A percentile compares a stretch with the other conserved stretches of the same genome.
These are phyloP conservation scores for Paecilomyces dactylethromorphus DNA, from an alignment of 2,329 filamentous ascomycete species.

Conservation along the genomic window DNA sequence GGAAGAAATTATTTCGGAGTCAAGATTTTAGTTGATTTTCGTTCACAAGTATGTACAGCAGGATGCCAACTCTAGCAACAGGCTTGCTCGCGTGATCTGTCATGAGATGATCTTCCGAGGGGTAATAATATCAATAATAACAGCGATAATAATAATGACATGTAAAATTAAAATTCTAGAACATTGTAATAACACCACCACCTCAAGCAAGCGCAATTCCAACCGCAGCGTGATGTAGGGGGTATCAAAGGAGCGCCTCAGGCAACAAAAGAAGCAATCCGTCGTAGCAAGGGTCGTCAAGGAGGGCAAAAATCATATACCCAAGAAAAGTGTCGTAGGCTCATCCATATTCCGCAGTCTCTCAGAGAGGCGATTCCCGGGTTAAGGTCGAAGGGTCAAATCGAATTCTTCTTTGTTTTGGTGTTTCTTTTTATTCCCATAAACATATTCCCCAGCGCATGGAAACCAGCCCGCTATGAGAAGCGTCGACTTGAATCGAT, in stretches of 20 bases:
- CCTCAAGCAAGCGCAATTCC: not conserved
- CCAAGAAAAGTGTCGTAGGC: not conserved
- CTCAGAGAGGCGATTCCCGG: not conserved
- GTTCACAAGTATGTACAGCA: not conserved
- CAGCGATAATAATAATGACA: not conserved
- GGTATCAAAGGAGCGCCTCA: conserved; percentile 1
- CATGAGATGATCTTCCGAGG: not conserved
- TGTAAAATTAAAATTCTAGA: not conserved
- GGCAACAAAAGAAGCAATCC: not conserved
- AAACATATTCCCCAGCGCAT: not conserved
- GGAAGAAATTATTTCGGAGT: not conserved
- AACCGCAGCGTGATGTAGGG: not conserved
- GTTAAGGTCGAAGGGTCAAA: not conserved
- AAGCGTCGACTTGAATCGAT: not conserved
- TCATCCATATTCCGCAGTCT: not conserved
- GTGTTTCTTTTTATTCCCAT: not conserved
- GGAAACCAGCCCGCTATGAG: not conserved
- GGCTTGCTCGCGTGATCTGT: not conserved
- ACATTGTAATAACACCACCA: not conserved
- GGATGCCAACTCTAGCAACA: not conserved
- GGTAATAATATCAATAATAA: not conserved
- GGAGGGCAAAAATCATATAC: not conserved
- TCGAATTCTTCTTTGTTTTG: not conserved
- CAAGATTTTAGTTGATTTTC: not conserved
- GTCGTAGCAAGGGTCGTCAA: not conserved